These are phyloP conservation scores for Plantago coronopus DNA, from an alignment of 305 asterid species.

Conservation along the genomic window DNA sequence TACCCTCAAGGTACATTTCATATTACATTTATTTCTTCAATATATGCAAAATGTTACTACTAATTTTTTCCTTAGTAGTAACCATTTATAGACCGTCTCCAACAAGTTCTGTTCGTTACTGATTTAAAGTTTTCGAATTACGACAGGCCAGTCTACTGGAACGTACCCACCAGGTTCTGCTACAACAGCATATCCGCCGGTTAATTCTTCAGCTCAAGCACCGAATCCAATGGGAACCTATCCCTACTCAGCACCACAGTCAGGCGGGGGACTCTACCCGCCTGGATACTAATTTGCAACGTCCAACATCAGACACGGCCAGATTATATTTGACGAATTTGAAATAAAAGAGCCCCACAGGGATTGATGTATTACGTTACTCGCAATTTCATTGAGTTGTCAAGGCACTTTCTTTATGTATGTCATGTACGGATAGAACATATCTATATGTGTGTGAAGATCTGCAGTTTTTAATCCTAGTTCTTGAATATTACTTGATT, in stretches of 20 bases:
- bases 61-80: not conserved
- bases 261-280: constrained; percentile 30
- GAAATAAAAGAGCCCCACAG: too few relatives aligned
- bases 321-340: not conserved
- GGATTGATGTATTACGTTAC: too few relatives aligned
- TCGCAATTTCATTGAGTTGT: too few relatives aligned
- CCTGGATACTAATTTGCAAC: constrained; percentile 21
- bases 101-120: too few relatives aligned
- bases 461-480: too few relatives aligned
- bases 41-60: not conserved
- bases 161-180: constrained; percentile 16
- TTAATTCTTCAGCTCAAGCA: constrained; percentile 26
- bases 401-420: too few relatives aligned
- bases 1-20: constrained; percentile 34
- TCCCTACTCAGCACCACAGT: constrained; percentile 26
- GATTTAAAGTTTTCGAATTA: not conserved
- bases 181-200: constrained; percentile 2
- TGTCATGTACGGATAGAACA: too few relatives aligned
- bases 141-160: constrained; percentile 24
- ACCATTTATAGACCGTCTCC: not conserved
- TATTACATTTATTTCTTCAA: not conserved
- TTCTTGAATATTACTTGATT: too few relatives aligned
- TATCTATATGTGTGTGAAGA: too few relatives aligned
- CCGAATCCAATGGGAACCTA: constrained; percentile 22
- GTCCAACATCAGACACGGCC: not conserved